phyloP scores from a whole-genome alignment of 176 grass and related monocot species.

The Oryza australiensis region DNA sequence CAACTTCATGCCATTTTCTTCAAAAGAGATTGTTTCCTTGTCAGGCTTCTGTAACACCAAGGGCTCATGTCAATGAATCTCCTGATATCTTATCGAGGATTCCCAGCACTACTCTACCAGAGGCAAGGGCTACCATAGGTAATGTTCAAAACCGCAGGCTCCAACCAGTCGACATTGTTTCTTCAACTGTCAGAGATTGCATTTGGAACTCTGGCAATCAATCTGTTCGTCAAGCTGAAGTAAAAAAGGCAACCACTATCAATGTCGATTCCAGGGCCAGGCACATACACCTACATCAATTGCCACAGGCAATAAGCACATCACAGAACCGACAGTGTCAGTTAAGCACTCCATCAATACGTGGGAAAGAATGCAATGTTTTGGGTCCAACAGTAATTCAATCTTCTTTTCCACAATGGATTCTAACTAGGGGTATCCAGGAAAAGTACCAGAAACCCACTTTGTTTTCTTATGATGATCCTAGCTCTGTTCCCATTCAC shows the following conservation, averaged over 20 bases:
- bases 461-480: constrained; percentile 39
- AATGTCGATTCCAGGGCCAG: constrained; percentile 22
- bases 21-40: constrained; percentile 36
- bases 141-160: constrained; percentile 34
- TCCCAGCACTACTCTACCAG: not conserved
- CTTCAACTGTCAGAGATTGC: constrained; percentile 33
- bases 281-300: constrained; percentile 29
- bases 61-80: constrained; percentile 9
- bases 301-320: constrained; percentile 5
- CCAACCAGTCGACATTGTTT: constrained; percentile 27
- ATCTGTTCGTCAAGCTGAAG: constrained; percentile 35
- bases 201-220: constrained; percentile 45
- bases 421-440: constrained; percentile 33
- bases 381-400: constrained; percentile 42
- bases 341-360: constrained; percentile 30
- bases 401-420: constrained; percentile 47
- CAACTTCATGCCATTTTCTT: constrained; percentile 32
- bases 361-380: constrained; percentile 28
- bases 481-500: constrained; percentile 35
- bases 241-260: constrained; percentile 30
- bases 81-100: constrained; percentile 30
- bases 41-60: constrained; percentile 36
- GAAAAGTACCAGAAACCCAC: constrained; percentile 42
- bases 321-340: constrained; percentile 38
- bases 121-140: constrained; percentile 25